Conservation (phyloP, 1,139 yeast genomes). For the Candida freyschussii region DNA sequence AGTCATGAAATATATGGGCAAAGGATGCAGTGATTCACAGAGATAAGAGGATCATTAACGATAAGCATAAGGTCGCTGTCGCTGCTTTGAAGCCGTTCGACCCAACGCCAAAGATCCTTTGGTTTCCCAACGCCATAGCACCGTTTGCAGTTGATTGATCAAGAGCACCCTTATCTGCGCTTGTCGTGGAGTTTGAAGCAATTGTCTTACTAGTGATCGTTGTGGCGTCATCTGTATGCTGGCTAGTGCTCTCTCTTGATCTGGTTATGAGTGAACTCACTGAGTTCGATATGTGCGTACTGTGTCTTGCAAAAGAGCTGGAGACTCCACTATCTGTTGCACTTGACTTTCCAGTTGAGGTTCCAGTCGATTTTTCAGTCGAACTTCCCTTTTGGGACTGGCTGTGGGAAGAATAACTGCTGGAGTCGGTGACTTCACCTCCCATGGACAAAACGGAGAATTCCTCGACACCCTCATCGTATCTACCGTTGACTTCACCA, state of each 20-base stretch:
- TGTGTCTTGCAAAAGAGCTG: slow-evolving; percentile 11
- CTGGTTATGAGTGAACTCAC: background rate
- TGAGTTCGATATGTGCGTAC: slow-evolving; percentile 5
- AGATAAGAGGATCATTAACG: slow-evolving; percentile 1
- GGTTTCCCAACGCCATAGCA: no score
- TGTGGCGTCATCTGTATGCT: background rate
- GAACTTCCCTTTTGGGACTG: background rate
- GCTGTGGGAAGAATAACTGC: no score
- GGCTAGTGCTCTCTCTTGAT: background rate
- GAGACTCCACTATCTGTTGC: slow-evolving; percentile 1
- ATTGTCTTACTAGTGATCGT: background rate
- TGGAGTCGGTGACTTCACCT: slow-evolving; percentile 12
- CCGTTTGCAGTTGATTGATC: no score
- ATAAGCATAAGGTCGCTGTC: no score
- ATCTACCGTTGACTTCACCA: slow-evolving; percentile 64
- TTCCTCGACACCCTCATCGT: slow-evolving; percentile 43
- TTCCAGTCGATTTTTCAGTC: background rate
- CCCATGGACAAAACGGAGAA: slow-evolving; percentile 39
- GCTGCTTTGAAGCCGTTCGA: no score
- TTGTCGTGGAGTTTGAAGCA: slow-evolving; percentile 14
- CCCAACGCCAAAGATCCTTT: no score
- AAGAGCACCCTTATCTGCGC: no score
- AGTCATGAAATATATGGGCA: no score
- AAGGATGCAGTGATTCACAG: no score
- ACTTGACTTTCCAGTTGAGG: no score